Percentiles rank a stretch among this genome's conserved stretches.
phyloP scores from a whole-genome alignment of 1,139 yeast species.

The Yamadazyma dushanensis region DNA sequence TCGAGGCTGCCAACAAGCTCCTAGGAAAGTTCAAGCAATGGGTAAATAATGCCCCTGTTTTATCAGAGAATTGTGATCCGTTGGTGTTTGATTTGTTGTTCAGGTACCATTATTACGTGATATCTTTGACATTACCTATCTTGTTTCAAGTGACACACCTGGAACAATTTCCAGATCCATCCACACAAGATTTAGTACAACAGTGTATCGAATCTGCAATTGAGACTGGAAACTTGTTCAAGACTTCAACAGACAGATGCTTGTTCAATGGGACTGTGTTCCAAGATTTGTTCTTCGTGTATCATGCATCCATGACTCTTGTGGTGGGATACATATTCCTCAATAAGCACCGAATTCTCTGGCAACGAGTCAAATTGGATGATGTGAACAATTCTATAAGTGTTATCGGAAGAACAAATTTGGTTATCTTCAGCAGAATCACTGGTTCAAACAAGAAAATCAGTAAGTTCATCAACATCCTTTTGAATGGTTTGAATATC shows the following conservation, averaged over 20 bases:
- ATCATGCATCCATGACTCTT: constrained; percentile 12
- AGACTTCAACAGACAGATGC: constrained; percentile 1
- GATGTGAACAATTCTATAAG: constrained; percentile 7
- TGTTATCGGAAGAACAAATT: constrained; percentile 6
- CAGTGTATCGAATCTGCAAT: constrained; percentile 8
- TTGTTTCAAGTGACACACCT: constrained; percentile 5
- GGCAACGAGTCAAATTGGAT: neutral
- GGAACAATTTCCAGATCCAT: neutral
- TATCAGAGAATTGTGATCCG: no score
- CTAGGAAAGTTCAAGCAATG: constrained; percentile 5
- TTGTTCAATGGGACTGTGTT: constrained; percentile 11
- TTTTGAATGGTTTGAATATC: constrained; percentile 12
- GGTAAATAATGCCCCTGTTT: no score
- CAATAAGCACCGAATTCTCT: neutral
- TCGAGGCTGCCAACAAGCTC: constrained; percentile 3
- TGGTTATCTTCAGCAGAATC: constrained; percentile 3
- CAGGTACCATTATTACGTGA: constrained; percentile 11
- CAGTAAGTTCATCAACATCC: constrained; percentile 9
- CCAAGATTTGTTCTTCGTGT: constrained; percentile 10
- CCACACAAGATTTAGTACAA: neutral
- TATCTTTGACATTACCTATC: constrained; percentile 12
- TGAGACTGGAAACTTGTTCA: constrained; percentile 2
- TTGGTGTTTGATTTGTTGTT: constrained; percentile 7
- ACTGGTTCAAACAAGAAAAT: constrained; percentile 12
- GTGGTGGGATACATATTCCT: constrained; percentile 9